These are phyloP conservation scores for Draba incana DNA, from an alignment of 345 rosid species.

Conservation along the genomic window DNA sequence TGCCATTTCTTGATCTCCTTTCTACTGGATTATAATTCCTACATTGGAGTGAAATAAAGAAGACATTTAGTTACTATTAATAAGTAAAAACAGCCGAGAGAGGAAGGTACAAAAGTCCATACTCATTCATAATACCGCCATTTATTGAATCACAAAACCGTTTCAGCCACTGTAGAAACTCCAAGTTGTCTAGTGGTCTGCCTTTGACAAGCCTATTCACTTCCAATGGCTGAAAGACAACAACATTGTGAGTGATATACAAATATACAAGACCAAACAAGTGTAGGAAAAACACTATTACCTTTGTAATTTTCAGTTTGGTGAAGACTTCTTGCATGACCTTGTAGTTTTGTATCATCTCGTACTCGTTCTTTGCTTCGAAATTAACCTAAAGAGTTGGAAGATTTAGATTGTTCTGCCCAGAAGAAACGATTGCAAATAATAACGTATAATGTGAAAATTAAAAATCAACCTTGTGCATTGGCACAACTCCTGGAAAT, in stretches of 20 bases:
- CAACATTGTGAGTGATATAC: conserved; percentile 2
- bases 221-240: conserved; percentile 70
- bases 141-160: conserved; percentile 94
- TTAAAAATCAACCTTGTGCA: conserved; percentile 72
- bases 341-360: conserved; percentile 96
- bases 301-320: conserved; percentile 94
- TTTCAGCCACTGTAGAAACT: conserved; percentile 95
- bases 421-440: conserved; percentile 4
- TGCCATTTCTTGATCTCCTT: conserved; percentile 80
- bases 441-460: not conserved
- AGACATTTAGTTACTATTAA: not conserved
- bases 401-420: not conserved
- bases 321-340: conserved; percentile 91
- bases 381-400: conserved; percentile 71
- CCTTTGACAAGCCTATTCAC: conserved; percentile 93
- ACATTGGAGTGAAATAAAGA: not conserved
- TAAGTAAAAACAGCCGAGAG: not conserved
- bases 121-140: conserved; percentile 98
- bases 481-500: conserved; percentile 92
- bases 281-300: conserved; percentile 5
- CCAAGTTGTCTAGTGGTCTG: conserved; percentile 95
- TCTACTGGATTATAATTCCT: conserved; percentile 96
- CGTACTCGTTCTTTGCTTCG: conserved; percentile 95
- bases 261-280: no score
- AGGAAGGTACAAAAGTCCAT: conserved; percentile 25